phyloP scores from a whole-genome alignment of 2,329 filamentous ascomycete genomes.

The Sclerotinia borealis region DNA sequence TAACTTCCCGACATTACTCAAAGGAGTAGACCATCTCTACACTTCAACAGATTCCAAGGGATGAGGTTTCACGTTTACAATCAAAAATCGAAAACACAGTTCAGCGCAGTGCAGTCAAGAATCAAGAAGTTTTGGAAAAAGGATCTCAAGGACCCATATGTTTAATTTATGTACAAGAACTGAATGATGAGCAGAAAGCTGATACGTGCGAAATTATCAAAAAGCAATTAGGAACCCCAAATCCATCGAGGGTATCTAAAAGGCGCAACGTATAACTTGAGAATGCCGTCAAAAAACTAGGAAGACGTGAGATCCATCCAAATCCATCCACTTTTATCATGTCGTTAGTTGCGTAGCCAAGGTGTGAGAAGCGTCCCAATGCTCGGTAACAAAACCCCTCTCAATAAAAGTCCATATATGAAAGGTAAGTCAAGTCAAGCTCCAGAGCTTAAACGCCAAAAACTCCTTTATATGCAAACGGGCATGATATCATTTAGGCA shows the following conservation, averaged over 20 bases:
- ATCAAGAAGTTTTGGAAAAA: not conserved
- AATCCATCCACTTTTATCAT: constrained; percentile 2
- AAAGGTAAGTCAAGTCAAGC: constrained; percentile 7
- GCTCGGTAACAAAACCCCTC: constrained; percentile 6
- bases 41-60: not conserved
- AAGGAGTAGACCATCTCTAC: not conserved
- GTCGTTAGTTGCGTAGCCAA: constrained; percentile 5
- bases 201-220: not conserved
- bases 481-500: constrained; percentile 11
- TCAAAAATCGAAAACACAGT: not conserved
- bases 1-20: too few species aligned
- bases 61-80: not conserved
- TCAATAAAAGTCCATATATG: constrained; percentile 14
- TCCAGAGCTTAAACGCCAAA: constrained; percentile 11
- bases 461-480: constrained; percentile 11
- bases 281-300: constrained; percentile 3
- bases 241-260: constrained; percentile 2
- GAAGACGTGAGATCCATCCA: constrained; percentile 4
- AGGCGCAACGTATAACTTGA: not conserved
- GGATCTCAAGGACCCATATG: not conserved
- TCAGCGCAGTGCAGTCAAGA: not conserved
- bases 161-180: constrained; percentile 12
- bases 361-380: constrained; percentile 3
- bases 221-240: not conserved
- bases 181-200: constrained; percentile 6